Percentiles rank a stretch among this genome's conserved stretches.
Conservation (phyloP, 108 stramenopile genomes). For the Craspedostauros australis region DNA sequence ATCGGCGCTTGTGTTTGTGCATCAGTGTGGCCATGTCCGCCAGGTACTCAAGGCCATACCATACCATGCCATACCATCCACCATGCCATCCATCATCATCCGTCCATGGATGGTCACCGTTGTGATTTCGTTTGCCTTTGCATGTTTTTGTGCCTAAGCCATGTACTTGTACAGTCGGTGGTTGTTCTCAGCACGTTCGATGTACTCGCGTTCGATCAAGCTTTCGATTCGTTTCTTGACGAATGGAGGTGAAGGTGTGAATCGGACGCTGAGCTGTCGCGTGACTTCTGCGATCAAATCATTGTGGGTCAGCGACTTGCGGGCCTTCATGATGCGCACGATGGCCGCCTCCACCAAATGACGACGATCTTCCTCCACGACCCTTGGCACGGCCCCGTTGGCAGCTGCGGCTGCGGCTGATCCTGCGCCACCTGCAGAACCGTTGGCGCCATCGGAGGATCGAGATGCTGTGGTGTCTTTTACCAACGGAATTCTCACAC, state of each 20-base stretch:
- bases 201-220: constrained; percentile 95
- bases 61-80: too few species aligned
- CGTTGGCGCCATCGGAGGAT: constrained; percentile 16
- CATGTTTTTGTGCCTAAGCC: too few species aligned
- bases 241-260: constrained; percentile 83
- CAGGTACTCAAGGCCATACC: too few species aligned
- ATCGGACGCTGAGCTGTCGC: constrained; percentile 71
- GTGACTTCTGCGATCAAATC: constrained; percentile 94
- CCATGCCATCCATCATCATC: too few species aligned
- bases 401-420: constrained; percentile 28
- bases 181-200: constrained; percentile 87
- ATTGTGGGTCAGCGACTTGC: constrained; percentile 89
- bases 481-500: constrained; percentile 88
- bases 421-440: constrained; percentile 21
- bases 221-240: constrained; percentile 95
- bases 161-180: constrained; percentile 81
- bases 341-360: constrained; percentile 94
- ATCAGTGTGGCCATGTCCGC: too few species aligned
- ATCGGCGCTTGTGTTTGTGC: too few species aligned
- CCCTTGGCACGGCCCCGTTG: constrained; percentile 59
- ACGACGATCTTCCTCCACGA: constrained; percentile 86
- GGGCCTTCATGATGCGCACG: constrained; percentile 97
- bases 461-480: constrained; percentile 56
- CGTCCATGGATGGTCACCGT: too few species aligned
- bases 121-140: too few species aligned